Evolutionary conservation across 2,329 filamentous ascomycete genomes (phyloP), one percentile per base, ranked within the genome.

Genomic region (Trichoderma sp.): DNA sequence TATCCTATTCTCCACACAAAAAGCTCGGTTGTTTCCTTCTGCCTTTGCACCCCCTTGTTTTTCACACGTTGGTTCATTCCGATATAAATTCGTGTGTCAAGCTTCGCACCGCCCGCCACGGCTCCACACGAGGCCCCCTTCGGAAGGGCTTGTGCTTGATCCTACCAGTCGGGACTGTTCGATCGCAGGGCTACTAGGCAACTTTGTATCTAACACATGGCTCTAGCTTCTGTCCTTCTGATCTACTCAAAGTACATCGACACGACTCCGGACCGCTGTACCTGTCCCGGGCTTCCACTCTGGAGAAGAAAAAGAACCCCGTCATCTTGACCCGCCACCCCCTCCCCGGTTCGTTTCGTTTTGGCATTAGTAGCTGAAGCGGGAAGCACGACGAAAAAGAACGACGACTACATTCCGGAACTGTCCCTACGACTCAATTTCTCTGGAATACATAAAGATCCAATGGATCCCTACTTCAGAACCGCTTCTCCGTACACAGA

Each of bases 381-480:
- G 50, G 30, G 26, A 63, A 55, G 7, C 15, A 39, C 30, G 32
- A 68, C 47, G 6, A 47, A 63, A 65, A 55, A 43, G 39, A 8
- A 68, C 34, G 34, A 39, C 20, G 17, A 63, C 63, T 39, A 43
- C 75, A 73, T 63, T 53, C 68, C 39, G 20, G 20, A 36, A 26
- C 34, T 39, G 58, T 62, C 58, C 59, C 34, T 63, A 15, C 28
- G 47, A 53, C 63, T 67, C 53, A 28, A 34, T 43, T 39, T 57
- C 34, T 26, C 50, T 79, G 78, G 81, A 79, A 82, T 82, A 83
- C 72, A 76, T 75, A 76, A 74, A 81, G 78, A 79, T 82, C 57
- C 82, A 78, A 80, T 77, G 77, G 80, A 82, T 76, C 82, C 82
- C 81, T 74, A 83, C 77, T 74, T 75, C 74, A 81, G 81, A 76